These are phyloP conservation scores for Phascolomyces articulosus DNA, from an alignment of 371 early-diverging fungal genomes.

Conservation along the genomic window DNA sequence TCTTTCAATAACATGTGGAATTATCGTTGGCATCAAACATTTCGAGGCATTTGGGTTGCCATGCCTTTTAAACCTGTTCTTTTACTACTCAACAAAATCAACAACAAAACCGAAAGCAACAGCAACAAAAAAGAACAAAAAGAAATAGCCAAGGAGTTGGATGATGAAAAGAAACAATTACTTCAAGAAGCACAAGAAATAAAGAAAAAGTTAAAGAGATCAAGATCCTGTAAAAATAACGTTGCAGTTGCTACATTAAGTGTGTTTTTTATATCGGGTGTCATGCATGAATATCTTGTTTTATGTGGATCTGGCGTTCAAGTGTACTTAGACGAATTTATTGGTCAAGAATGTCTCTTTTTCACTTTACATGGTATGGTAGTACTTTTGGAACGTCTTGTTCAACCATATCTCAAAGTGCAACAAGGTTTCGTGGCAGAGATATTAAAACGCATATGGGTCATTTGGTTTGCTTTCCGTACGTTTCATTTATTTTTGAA, in stretches of 20 bases:
- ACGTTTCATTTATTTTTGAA: conserved; percentile 32
- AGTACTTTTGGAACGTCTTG: conserved; percentile 15
- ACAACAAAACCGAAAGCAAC: not conserved
- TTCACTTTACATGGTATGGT: conserved; percentile 31
- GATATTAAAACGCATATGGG: conserved; percentile 22
- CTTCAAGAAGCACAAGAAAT: not conserved
- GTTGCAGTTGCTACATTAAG: conserved; percentile 23
- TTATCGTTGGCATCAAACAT: conserved; percentile 37
- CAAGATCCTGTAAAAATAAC: not conserved
- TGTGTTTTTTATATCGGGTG: conserved; percentile 32
- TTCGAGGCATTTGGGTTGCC: conserved; percentile 35
- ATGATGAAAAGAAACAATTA: not conserved
- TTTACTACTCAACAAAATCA: not conserved
- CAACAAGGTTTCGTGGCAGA: not conserved
- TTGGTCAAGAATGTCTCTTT: conserved; percentile 33
- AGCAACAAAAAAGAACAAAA: no score
- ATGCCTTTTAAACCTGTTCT: conserved; percentile 39
- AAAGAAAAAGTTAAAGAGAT: conserved; percentile 3
- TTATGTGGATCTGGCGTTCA: conserved; percentile 28
- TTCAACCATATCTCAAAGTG: not conserved
- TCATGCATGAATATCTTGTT: conserved; percentile 33
- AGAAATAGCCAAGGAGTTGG: no score
- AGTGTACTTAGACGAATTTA: conserved; percentile 17
- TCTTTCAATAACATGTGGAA: conserved; percentile 9
- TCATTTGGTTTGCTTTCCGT: conserved; percentile 16